A percentile compares a stretch with the other conserved stretches of the same genome.
Evolutionary conservation across 352 stramenopile genomes (phyloP).

Genomic region (Phytophthora syringae): DNA sequence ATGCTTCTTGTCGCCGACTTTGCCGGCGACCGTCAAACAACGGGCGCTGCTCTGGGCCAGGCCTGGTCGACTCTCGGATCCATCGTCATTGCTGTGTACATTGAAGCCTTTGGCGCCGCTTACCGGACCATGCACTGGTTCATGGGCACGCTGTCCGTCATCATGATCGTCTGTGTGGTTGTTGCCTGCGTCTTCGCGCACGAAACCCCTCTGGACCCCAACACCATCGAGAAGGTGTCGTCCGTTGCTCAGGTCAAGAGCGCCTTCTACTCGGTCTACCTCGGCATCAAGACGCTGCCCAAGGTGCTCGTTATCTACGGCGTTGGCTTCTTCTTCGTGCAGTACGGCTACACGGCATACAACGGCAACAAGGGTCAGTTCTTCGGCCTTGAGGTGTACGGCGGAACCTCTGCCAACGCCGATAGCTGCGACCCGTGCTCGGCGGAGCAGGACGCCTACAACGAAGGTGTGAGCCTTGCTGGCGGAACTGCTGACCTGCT

Average conservation of each 20-base stretch:
- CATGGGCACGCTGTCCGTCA: conserved; percentile 34
- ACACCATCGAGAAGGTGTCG: conserved; percentile 16
- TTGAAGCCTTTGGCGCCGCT: conserved; percentile 51
- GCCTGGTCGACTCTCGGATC: conserved; percentile 42
- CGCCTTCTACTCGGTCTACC: conserved; percentile 50
- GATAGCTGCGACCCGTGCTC: conserved; percentile 41
- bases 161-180: conserved; percentile 50
- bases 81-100: conserved; percentile 38
- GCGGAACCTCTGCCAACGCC: conserved; percentile 31
- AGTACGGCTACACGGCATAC: conserved; percentile 39
- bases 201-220: conserved; percentile 44
- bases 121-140: conserved; percentile 50
- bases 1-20: conserved; percentile 45
- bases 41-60: conserved; percentile 45
- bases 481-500: conserved; percentile 40
- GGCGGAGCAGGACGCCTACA: conserved; percentile 39
- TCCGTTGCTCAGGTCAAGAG: conserved; percentile 24
- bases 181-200: conserved; percentile 35
- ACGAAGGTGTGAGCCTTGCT: conserved; percentile 44
- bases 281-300: conserved; percentile 44
- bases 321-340: conserved; percentile 36
- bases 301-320: conserved; percentile 42
- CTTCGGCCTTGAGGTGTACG: conserved; percentile 48
- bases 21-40: conserved; percentile 57
- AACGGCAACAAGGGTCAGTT: conserved; percentile 41